Evolutionary conservation across 139 green algal species (phyloP), one percentile per base, ranked within the genome.

Genomic region (Tetradesmus obliquus): DNA sequence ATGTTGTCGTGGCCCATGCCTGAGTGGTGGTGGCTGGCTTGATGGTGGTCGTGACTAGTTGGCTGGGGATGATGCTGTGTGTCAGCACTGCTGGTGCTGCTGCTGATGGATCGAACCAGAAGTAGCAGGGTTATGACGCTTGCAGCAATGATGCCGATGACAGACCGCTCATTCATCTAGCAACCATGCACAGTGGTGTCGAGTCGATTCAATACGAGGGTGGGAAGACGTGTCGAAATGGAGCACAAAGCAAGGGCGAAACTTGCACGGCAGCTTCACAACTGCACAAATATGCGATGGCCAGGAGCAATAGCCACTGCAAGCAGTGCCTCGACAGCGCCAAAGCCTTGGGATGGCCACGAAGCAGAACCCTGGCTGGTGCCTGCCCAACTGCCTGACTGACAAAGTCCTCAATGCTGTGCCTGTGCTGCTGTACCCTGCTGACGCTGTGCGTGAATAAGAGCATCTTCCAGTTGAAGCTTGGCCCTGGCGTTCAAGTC

Each of bases 1-100:
- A 92, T 92, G 58, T 74, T 57, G 32, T 54, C 32, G n/a, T 79
- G 74, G 3, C 15, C n/a, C 74, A 82, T 82, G n/a, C 74, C 10
- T 76, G 66, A 17, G 20, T 82, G 74, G 74, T n/a, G 22, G 55
- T 72, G 32, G 20, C 55, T 72, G 82, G n/a, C n/a, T 6, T 74
- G 82, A 9, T 24, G n/a, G 20, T 87, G 82, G n/a, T 24, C 62
- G 19, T 84, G 79, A 57, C 79, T 57, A 57, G 32, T 45, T 45
- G 32, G 32, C 32, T 45, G 32, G 32, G 66, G n/a, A 19, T 76
- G 66, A 24, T 76, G 66, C 66, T 76, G 66, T 5, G 13, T 76
- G 66, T 6, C 66, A 76, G 66, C 66, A 76, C 66, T 76, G 66
- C 15, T 76, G 66, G 3, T 82, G 66, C 66, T 76, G 66, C 66